phyloP scores from a whole-genome alignment of 2,329 filamentous ascomycete genomes.

The Laburnicola sp. region DNA sequence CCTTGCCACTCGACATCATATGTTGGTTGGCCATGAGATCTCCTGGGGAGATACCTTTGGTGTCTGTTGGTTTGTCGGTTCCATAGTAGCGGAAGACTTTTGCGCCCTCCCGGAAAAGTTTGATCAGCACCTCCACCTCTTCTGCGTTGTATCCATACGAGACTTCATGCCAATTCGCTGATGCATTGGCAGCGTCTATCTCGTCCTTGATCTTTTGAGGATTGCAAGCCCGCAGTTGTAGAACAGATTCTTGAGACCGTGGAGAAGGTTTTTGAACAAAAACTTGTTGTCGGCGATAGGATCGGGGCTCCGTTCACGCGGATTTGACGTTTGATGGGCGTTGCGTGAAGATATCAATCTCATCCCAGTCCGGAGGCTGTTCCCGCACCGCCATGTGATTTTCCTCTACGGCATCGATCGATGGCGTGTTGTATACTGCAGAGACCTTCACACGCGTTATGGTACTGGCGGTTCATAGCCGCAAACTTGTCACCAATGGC shows the following conservation, averaged over 20 bases:
- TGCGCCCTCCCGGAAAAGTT: conserved; percentile 94
- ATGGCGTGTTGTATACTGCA: conserved; percentile 70
- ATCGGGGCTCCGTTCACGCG: conserved; percentile 83
- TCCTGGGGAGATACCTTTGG: conserved; percentile 76
- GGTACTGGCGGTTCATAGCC: conserved; percentile 94
- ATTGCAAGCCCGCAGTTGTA: conserved; percentile 94
- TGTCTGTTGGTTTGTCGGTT: conserved; percentile 77
- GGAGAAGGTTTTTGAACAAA: conserved; percentile 93
- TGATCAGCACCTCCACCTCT: conserved; percentile 94
- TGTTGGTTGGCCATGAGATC: conserved; percentile 95
- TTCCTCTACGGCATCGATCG: conserved; percentile 66
- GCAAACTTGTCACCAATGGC: conserved; percentile 98
- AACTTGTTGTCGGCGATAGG: conserved; percentile 98
- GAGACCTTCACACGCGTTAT: conserved; percentile 94
- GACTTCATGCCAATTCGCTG: conserved; percentile 90
- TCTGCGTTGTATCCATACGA: conserved; percentile 96
- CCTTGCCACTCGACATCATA: conserved; percentile 89
- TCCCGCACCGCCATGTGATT: conserved; percentile 84
- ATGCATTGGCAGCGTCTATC: conserved; percentile 77
- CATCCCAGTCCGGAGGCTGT: conserved; percentile 87
- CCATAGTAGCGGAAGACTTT: conserved; percentile 98
- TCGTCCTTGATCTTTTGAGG: conserved; percentile 57
- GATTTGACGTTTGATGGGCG: conserved; percentile 95
- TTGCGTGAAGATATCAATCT: conserved; percentile 96
- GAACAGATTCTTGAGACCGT: conserved; percentile 93